Percentiles rank a stretch among this genome's conserved stretches.
phyloP scores from a whole-genome alignment of 1,284 basidiomycete species.

The Moniliella sp. region DNA sequence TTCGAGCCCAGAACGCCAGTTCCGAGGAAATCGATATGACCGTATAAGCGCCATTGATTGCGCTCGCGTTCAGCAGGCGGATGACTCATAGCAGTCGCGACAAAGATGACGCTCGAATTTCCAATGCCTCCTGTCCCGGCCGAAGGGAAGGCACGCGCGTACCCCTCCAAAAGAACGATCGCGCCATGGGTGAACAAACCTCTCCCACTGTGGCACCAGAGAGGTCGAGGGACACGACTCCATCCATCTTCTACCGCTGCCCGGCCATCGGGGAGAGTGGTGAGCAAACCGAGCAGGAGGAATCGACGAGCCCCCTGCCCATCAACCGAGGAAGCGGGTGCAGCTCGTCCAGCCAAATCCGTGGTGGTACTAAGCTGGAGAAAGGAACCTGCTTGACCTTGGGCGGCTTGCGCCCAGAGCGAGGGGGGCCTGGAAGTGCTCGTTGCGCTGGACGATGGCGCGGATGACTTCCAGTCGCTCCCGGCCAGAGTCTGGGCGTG shows the following conservation, averaged over 20 bases:
- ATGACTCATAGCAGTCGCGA: constrained; percentile 91
- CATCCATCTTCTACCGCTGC: constrained; percentile 87
- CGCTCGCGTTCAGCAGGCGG: constrained; percentile 44
- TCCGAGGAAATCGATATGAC: constrained; percentile 83
- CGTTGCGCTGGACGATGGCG: constrained; percentile 23
- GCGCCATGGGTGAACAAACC: too few relatives aligned
- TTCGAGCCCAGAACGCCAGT: constrained; percentile 70
- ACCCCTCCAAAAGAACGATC: too few relatives aligned
- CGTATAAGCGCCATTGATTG: constrained; percentile 7
- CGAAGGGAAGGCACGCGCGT: too few relatives aligned
- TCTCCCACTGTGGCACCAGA: too few relatives aligned
- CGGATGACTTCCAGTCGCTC: constrained; percentile 21
- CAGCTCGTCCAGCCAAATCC: constrained; percentile 72
- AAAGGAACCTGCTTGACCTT: background rate
- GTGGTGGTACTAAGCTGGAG: constrained; percentile 82
- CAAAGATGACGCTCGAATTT: too few relatives aligned
- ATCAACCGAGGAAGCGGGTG: too few relatives aligned
- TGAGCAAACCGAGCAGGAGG: constrained; percentile 75
- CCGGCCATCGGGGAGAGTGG: constrained; percentile 66
- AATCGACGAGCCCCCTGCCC: too few relatives aligned
- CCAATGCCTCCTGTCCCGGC: too few relatives aligned
- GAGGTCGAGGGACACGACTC: constrained; percentile 68
- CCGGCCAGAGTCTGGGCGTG: too few relatives aligned
- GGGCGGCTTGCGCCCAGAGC: constrained; percentile 5
- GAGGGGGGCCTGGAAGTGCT: constrained; percentile 28